Conservation (phyloP, 1,284 basidiomycete genomes). For the Papiliotrema terrestris region DNA sequence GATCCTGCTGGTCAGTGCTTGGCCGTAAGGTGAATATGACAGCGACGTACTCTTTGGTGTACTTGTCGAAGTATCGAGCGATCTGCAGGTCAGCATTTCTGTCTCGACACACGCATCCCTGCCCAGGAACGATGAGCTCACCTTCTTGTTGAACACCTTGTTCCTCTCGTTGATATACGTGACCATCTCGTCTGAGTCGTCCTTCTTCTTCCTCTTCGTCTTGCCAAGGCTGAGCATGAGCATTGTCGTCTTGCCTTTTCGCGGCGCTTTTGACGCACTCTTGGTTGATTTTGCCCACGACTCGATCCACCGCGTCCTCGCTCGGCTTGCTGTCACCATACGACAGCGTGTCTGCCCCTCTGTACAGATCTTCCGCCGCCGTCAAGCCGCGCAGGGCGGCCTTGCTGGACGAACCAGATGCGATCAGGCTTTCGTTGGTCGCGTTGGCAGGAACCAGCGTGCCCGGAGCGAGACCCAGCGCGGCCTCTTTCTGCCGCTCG, state of each 20-base stretch:
- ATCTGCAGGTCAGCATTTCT: conserved; percentile 57
- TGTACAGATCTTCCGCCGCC: conserved; percentile 70
- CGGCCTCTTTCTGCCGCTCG: conserved; percentile 79
- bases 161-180: conserved; percentile 99
- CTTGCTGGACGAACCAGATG: conserved; percentile 24
- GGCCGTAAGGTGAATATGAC: not conserved
- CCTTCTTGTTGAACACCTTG: conserved; percentile 98
- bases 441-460: conserved; percentile 52
- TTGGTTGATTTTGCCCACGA: conserved; percentile 85
- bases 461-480: conserved; percentile 67
- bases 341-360: conserved; percentile 81
- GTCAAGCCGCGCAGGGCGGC: conserved; percentile 50
- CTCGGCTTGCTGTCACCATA: conserved; percentile 92
- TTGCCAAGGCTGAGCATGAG: conserved; percentile 64
- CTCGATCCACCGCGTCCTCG: conserved; percentile 90
- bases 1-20: conserved; percentile 52
- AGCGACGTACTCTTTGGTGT: conserved; percentile 68
- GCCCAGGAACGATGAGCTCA: conserved; percentile 33
- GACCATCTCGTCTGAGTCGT: conserved; percentile 90
- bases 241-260: not conserved
- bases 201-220: conserved; percentile 68
- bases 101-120: not conserved
- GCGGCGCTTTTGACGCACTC: conserved; percentile 64
- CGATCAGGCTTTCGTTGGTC: conserved; percentile 40
- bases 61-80: conserved; percentile 95